These are phyloP conservation scores for Artemisia annua DNA, from an alignment of 129 eudicot species.

Conservation along the genomic window DNA sequence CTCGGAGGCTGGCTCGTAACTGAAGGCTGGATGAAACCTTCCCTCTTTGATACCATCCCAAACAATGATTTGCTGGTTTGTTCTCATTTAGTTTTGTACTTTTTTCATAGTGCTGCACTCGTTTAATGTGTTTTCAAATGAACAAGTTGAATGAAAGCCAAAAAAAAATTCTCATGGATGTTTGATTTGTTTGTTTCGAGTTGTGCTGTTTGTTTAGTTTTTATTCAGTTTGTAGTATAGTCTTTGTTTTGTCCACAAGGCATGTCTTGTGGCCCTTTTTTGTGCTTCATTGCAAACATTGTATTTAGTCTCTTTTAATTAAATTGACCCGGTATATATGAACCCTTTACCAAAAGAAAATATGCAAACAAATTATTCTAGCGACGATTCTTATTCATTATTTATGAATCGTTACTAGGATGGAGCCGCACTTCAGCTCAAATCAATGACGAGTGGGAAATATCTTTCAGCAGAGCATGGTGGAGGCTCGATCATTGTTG, in stretches of 20 bases:
- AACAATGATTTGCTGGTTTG: constrained; percentile 71
- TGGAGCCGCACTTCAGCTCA: constrained; percentile 63
- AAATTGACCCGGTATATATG: too few relatives aligned
- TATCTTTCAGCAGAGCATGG: constrained; percentile 68
- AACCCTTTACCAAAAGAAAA: too few relatives aligned
- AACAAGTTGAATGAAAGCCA: background rate
- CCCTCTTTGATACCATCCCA: constrained; percentile 72
- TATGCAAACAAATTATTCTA: too few relatives aligned
- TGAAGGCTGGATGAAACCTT: constrained; percentile 89
- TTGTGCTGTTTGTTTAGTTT: too few relatives aligned
- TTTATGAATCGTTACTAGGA: constrained; percentile 38
- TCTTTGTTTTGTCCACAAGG: too few relatives aligned
- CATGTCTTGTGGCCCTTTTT: too few relatives aligned
- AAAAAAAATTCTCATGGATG: background rate
- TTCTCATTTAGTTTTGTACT: background rate
- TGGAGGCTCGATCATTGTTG: constrained; percentile 68
- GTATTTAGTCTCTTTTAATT: too few relatives aligned
- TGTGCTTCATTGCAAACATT: too few relatives aligned
- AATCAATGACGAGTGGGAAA: constrained; percentile 51
- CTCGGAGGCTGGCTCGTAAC: constrained; percentile 87
- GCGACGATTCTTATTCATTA: too few relatives aligned
- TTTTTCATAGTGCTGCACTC: background rate
- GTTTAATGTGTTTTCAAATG: background rate
- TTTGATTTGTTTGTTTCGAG: too few relatives aligned
- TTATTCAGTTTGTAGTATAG: too few relatives aligned